Conservation (phyloP, 208 protist species). For the Leishmania lainsoni region DNA sequence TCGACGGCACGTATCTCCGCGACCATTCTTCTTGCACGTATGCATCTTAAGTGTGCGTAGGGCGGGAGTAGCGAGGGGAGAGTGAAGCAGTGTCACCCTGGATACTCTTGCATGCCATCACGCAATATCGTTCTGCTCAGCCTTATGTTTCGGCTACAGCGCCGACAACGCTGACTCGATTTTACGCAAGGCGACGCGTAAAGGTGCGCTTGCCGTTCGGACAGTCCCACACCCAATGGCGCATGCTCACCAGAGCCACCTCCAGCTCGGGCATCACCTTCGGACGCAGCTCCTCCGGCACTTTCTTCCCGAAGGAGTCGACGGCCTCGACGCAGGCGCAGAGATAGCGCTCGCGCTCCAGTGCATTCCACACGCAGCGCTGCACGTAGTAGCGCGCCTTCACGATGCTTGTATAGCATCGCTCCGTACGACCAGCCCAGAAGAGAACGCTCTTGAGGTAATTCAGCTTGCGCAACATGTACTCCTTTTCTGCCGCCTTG, state of each 20-base stretch:
- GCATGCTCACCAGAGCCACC: slow-evolving; percentile 77
- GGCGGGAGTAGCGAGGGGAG: not conserved
- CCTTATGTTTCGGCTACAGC: not conserved
- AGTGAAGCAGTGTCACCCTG: not conserved
- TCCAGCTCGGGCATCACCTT: slow-evolving; percentile 87
- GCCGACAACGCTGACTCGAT: not conserved
- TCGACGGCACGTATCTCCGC: not conserved
- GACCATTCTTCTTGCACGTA: not conserved
- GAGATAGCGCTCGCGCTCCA: slow-evolving; percentile 89
- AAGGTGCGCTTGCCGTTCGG: slow-evolving; percentile 90
- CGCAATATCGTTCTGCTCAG: not conserved
- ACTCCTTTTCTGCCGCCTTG: slow-evolving; percentile 63
- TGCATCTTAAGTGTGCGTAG: not conserved
- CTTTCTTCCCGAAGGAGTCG: slow-evolving; percentile 71
- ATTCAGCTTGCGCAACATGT: slow-evolving; percentile 84
- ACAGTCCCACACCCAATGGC: slow-evolving; percentile 91
- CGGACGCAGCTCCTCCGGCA: slow-evolving; percentile 75
- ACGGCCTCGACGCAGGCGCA: slow-evolving; percentile 82
- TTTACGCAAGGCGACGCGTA: slow-evolving; percentile 62
- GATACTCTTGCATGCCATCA: not conserved
- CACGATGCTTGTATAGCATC: slow-evolving; percentile 76
- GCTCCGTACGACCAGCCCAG: slow-evolving; percentile 77
- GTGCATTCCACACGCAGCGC: slow-evolving; percentile 84
- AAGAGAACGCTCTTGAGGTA: slow-evolving; percentile 82
- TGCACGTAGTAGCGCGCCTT: slow-evolving; percentile 85